Evolutionary conservation across 2,329 filamentous ascomycete genomes (phyloP), one percentile per base, ranked within the genome.

Genomic region (Fusarium sp.): DNA sequence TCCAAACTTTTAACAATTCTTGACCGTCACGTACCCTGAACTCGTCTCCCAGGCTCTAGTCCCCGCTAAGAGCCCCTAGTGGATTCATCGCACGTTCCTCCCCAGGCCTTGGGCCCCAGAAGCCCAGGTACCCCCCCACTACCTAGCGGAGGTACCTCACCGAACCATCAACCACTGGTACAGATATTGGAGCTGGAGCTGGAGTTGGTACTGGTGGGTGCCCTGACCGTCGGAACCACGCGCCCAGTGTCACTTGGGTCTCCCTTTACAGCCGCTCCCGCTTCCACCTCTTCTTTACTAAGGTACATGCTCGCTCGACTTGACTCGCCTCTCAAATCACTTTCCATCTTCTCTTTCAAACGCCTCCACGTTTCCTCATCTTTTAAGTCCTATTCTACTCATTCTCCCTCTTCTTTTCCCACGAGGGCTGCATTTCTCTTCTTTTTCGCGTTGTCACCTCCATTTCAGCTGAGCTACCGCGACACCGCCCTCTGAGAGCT

Each of bases 181-280:
- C 26, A 18, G 34, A 18, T 36, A 36, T 18, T 47, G 44, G 44
- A 47, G 44, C 44, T 42, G 39, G 13, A 42, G n/a, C 42, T 47
- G 18, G 26, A 15, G 20, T 20, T 51, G 30, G 30, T 20, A 17
- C 34, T 38, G 34, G 22, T 15, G 42, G 52, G 42, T 32, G 47
- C 59, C 60, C 50, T 73, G 70, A 71, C 70, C 66, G 61, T 56
- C 57, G 51, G 57, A 45, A 58, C 51, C 71, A 73, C 71, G 71
- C 71, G 71, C 71, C 62, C 58, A 68, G 66, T 72, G 71, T 74
- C 71, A 74, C 61, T 74, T 59, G 66, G 55, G 41, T 34, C 66
- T 62, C 63, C 62, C 47, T 65, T 68, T 42, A 42, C n/a, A 58
- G 30, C 20, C 55, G 55, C 48, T 51, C 59, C 42, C 62, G 62